These are phyloP conservation scores for Conringia planisiliqua DNA, from an alignment of 345 rosid species.

Conservation along the genomic window DNA sequence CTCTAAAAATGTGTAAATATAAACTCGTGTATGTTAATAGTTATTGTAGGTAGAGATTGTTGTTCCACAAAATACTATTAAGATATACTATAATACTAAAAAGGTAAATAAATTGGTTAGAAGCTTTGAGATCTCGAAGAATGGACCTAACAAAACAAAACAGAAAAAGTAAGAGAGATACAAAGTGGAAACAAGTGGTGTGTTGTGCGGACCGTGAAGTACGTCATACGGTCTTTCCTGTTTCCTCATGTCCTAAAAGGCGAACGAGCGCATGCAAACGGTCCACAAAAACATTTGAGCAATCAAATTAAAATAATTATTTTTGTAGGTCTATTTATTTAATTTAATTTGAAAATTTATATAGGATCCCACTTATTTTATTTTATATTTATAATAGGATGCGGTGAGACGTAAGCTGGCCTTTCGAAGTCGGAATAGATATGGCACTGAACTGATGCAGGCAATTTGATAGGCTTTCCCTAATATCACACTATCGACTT, in stretches of 20 bases:
- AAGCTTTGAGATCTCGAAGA: background rate
- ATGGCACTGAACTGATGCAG: slow-evolving; percentile 22
- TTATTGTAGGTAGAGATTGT: background rate
- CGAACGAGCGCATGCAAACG: slow-evolving; percentile 24
- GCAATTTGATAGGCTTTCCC: slow-evolving; percentile 21
- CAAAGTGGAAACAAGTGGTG: slow-evolving; percentile 27
- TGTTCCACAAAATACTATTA: background rate
- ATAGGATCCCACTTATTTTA: slow-evolving; percentile 11
- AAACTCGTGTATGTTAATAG: background rate
- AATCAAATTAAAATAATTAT: background rate
- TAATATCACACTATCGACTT: background rate
- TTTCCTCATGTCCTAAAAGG: slow-evolving; percentile 26
- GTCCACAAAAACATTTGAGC: slow-evolving; percentile 16
- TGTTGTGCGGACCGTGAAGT: slow-evolving; percentile 26
- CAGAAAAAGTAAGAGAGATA: background rate
- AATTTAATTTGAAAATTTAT: background rate
- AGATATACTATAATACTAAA: background rate
- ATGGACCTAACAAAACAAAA: slow-evolving; percentile 20
- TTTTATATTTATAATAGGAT: background rate
- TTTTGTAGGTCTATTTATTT: background rate
- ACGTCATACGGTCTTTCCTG: slow-evolving; percentile 26
- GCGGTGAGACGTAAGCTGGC: slow-evolving; percentile 35
- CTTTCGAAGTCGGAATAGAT: slow-evolving; percentile 34
- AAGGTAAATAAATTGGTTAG: background rate
- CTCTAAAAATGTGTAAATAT: background rate